These are phyloP conservation scores for Mesotaenium endlicherianum DNA, from an alignment of 139 green algal genomes.

Conservation along the genomic window DNA sequence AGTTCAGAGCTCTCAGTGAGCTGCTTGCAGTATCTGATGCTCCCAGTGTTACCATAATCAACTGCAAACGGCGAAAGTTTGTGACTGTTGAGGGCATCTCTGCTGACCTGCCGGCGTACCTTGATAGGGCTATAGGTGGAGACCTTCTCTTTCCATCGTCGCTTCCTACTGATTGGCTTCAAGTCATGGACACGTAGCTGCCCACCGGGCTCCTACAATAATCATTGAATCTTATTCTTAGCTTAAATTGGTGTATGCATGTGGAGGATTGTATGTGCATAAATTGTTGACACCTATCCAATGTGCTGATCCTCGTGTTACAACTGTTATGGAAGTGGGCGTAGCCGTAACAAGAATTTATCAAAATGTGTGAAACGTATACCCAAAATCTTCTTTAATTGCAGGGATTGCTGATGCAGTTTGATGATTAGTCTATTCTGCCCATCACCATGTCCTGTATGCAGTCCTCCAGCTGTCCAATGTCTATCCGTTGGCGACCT, in stretches of 20 bases:
- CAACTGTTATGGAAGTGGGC: neutral
- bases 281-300: neutral
- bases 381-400: too few relatives aligned
- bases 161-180: slow-evolving; percentile 2
- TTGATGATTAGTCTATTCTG: neutral
- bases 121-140: slow-evolving; percentile 18
- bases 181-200: neutral
- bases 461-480: too few relatives aligned
- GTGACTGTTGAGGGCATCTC: neutral
- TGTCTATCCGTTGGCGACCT: too few relatives aligned
- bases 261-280: neutral
- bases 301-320: neutral
- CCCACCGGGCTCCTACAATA: too few relatives aligned
- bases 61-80: slow-evolving; percentile 21
- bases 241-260: too few relatives aligned
- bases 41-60: neutral
- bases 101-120: slow-evolving; percentile 1
- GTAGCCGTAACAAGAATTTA: too few relatives aligned
- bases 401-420: neutral
- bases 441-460: too few relatives aligned
- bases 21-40: neutral
- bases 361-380: too few relatives aligned
- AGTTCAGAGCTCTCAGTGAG: neutral
- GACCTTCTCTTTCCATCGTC: slow-evolving; percentile 5
- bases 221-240: too few relatives aligned